Conservation (phyloP, 164 flowering plant genomes). For the Liquidambar formosana region DNA sequence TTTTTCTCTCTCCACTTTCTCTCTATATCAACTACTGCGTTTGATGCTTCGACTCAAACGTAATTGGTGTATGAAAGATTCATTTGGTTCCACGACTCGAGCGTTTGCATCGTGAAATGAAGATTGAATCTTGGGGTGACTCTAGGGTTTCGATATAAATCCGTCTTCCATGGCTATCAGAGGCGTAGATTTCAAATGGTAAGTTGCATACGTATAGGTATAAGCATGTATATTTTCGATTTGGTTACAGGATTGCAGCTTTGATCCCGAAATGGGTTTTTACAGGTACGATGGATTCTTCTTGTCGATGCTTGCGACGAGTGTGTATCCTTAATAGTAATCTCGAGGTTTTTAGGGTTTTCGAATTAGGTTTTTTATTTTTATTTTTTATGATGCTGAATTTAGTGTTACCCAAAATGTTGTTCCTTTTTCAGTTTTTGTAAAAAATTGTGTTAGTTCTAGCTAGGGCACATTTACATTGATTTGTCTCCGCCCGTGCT, state of each 20-base stretch:
- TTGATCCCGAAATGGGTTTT: conserved; percentile 10
- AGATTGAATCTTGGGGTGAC: conserved; percentile 3
- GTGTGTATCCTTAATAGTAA: conserved; percentile 78
- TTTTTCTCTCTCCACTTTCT: conserved; percentile 4
- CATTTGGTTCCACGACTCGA: neutral
- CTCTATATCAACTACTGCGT: neutral
- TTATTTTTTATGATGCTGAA: too few relatives aligned
- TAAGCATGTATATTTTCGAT: too few relatives aligned
- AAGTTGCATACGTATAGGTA: neutral
- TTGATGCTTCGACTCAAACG: neutral
- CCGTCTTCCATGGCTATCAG: conserved; percentile 59
- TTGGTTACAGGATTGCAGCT: neutral
- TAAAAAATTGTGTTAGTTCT: too few relatives aligned
- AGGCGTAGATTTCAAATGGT: conserved; percentile 95
- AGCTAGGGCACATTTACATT: too few relatives aligned
- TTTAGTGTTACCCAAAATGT: too few relatives aligned
- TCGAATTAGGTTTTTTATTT: neutral
- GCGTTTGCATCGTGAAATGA: conserved; percentile 1
- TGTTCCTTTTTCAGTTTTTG: too few relatives aligned
- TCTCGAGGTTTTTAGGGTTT: conserved; percentile 2
- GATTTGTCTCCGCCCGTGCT: too few relatives aligned
- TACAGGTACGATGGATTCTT: conserved; percentile 99
- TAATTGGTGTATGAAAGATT: neutral
- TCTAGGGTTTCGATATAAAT: conserved; percentile 23
- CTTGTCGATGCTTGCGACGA: conserved; percentile 94